Conservation (phyloP, 2,329 filamentous ascomycete species). For the Harringtonia lauricola region DNA sequence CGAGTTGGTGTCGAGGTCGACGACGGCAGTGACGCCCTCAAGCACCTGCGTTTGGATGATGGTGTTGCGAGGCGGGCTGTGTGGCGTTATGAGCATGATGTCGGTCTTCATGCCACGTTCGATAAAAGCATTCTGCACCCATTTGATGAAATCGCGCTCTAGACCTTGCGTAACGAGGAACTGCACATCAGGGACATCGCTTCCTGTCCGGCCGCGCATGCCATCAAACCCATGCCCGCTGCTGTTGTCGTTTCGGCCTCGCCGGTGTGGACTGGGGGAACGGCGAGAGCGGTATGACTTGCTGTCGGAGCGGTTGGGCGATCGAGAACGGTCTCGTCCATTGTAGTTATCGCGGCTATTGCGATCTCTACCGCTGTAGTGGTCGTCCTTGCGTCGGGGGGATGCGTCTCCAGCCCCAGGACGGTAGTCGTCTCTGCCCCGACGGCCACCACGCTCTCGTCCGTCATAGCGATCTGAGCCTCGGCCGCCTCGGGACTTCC, state of each 20-base stretch:
- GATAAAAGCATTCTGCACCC: constrained; percentile 68
- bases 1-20: constrained; percentile 60
- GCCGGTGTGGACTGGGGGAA: constrained; percentile 54
- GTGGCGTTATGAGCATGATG: constrained; percentile 67
- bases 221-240: constrained; percentile 18
- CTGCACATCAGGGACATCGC: constrained; percentile 80
- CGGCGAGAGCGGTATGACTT: constrained; percentile 49
- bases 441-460: constrained; percentile 33
- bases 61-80: constrained; percentile 57
- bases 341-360: constrained; percentile 25
- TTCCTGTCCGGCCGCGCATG: constrained; percentile 44
- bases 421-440: constrained; percentile 55
- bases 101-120: constrained; percentile 63
- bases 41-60: constrained; percentile 79
- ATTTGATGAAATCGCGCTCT: constrained; percentile 67
- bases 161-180: constrained; percentile 73
- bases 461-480: constrained; percentile 38
- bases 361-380: constrained; percentile 32
- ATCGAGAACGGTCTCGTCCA: constrained; percentile 56
- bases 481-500: constrained; percentile 27
- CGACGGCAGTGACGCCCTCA: constrained; percentile 79
- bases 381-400: constrained; percentile 47
- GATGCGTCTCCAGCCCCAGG: constrained; percentile 44
- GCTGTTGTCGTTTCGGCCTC: constrained; percentile 43
- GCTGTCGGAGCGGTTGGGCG: constrained; percentile 34